Conservation (phyloP, 768 basidiomycete genomes). For the Auriscalpium orientale region DNA sequence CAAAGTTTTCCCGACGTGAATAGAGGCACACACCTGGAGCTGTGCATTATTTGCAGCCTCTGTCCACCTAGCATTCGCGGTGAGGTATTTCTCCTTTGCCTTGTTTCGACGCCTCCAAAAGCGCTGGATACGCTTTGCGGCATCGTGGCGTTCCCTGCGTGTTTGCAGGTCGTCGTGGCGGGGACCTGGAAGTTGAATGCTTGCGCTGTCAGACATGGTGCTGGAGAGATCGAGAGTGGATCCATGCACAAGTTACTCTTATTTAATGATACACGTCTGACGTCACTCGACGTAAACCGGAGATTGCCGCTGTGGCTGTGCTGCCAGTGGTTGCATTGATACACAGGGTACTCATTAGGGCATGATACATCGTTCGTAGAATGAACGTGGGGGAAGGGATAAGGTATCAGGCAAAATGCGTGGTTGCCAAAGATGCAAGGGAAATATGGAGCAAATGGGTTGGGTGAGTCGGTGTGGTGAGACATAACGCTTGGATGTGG, state of each 20-base stretch:
- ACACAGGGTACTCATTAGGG: conserved; percentile 5
- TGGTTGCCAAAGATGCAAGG: background rate
- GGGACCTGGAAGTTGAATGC: too few species aligned
- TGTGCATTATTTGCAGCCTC: conserved; percentile 31
- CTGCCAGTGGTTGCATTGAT: background rate
- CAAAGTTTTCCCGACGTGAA: background rate
- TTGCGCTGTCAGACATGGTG: too few species aligned
- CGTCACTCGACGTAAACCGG: background rate
- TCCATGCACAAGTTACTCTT: too few species aligned
- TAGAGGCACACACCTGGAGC: conserved; percentile 26
- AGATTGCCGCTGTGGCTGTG: too few species aligned
- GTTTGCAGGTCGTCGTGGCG: too few species aligned
- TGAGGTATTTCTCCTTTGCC: conserved; percentile 25
- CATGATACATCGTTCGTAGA: conserved; percentile 12
- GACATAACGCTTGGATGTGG: background rate
- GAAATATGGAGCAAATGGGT: background rate
- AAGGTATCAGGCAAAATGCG: background rate
- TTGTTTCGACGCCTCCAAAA: conserved; percentile 28
- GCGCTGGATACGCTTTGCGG: conserved; percentile 33
- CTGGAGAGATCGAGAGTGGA: too few species aligned
- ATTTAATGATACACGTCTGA: background rate
- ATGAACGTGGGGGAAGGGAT: conserved; percentile 8
- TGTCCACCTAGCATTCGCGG: conserved; percentile 19
- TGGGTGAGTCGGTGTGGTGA: conserved; percentile 1
- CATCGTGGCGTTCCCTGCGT: conserved; percentile 4